Conservation (phyloP, 495 filamentous ascomycete species). For the Aspergillus taichungensis region DNA sequence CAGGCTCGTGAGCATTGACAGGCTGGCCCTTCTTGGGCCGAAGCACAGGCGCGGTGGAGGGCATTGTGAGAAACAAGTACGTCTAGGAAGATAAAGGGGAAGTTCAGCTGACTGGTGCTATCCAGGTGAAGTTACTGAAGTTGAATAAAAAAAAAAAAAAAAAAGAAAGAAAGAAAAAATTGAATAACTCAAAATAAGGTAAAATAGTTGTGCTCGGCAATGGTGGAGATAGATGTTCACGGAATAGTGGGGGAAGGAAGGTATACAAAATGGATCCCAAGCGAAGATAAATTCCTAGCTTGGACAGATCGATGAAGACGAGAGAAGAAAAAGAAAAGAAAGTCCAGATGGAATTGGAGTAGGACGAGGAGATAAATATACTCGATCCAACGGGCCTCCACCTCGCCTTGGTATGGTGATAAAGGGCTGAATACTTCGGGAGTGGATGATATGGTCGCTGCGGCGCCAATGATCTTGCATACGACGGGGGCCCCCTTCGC, state of each 20-base stretch:
- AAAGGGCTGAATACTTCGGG: constrained; percentile 6
- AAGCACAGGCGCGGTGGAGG: constrained; percentile 28
- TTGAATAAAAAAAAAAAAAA: constrained; percentile 1
- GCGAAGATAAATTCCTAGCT: neutral
- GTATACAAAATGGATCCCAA: constrained; percentile 4
- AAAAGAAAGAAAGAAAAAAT: constrained; percentile 4
- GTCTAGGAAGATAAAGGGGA: too few relatives aligned
- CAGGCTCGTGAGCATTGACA: constrained; percentile 23
- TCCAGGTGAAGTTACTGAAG: neutral
- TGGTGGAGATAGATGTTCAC: neutral
- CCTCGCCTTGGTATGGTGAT: constrained; percentile 7
- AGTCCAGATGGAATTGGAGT: neutral
- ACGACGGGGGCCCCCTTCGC: constrained; percentile 11
- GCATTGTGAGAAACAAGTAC: constrained; percentile 16
- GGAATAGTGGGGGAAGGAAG: constrained; percentile 5
- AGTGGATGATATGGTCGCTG: constrained; percentile 15
- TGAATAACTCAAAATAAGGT: neutral
- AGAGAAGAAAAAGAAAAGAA: neutral
- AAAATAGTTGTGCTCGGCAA: neutral
- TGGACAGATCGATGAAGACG: neutral
- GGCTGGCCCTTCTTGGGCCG: constrained; percentile 25
- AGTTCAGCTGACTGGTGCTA: neutral
- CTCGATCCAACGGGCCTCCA: constrained; percentile 2
- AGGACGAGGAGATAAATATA: constrained; percentile 5
- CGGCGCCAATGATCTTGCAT: constrained; percentile 13